phyloP scores from a whole-genome alignment of 1,284 basidiomycete genomes.

The Ceratobasidium theobromae region DNA sequence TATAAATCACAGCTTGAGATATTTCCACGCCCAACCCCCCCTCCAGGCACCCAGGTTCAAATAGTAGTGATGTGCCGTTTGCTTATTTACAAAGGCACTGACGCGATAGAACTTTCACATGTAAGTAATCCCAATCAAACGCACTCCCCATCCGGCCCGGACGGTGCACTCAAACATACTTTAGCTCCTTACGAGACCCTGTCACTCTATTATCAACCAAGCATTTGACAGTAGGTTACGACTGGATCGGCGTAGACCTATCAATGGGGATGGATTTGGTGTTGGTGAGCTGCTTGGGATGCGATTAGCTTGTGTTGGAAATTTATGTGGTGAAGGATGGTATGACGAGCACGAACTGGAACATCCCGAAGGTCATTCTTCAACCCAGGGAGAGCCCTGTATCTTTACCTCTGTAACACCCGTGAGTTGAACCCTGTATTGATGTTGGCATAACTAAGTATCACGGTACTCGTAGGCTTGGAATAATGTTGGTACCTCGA shows the following conservation, averaged over 20 bases:
- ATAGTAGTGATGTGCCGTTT: constrained; percentile 85
- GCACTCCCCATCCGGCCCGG: constrained; percentile 7
- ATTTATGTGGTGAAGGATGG: constrained; percentile 61
- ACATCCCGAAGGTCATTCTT: constrained; percentile 43
- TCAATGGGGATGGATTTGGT: constrained; percentile 96
- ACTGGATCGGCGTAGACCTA: constrained; percentile 75
- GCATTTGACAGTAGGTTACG: constrained; percentile 89
- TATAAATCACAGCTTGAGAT: too few species aligned
- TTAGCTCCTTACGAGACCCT: constrained; percentile 84
- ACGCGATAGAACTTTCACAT: constrained; percentile 85
- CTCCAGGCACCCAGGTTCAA: not conserved
- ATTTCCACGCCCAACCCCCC: too few species aligned
- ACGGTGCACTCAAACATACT: not conserved
- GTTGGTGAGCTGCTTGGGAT: constrained; percentile 66
- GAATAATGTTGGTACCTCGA: constrained; percentile 61
- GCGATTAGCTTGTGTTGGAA: not conserved
- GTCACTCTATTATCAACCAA: constrained; percentile 95
- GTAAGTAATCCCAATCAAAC: constrained; percentile 47
- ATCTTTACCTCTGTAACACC: constrained; percentile 97
- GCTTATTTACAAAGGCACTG: constrained; percentile 88
- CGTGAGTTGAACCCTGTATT: constrained; percentile 57
- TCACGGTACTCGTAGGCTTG: constrained; percentile 63
- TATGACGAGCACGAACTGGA: constrained; percentile 84
- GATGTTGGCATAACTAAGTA: not conserved
- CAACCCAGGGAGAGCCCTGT: constrained; percentile 61